Evolutionary conservation across 495 filamentous ascomycete genomes (phyloP).

Genomic region (Podospora comata): DNA sequence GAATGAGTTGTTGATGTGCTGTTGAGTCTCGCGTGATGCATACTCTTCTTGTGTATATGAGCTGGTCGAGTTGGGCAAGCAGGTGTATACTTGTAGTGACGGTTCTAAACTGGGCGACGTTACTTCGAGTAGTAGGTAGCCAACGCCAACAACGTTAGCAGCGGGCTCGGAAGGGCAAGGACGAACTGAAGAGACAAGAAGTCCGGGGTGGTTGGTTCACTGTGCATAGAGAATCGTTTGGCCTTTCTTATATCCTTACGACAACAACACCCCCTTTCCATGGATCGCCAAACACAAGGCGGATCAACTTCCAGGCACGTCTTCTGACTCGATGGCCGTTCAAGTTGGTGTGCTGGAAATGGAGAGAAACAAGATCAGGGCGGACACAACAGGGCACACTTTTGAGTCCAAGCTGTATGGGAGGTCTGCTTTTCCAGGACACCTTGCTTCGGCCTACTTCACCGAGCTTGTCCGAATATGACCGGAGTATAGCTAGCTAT

Average conservation of each 20-base stretch:
- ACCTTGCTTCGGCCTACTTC: conserved; percentile 14
- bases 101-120: no score
- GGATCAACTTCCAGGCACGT: conserved; percentile 10
- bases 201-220: not conserved
- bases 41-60: not conserved
- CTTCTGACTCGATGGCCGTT: conserved; percentile 26
- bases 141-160: not conserved
- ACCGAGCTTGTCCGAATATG: conserved; percentile 25
- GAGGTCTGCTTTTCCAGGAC: not conserved
- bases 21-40: not conserved
- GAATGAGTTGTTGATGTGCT: not conserved
- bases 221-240: not conserved
- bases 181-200: not conserved
- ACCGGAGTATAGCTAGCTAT: conserved; percentile 20
- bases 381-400: not conserved
- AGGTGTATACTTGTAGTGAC: no score
- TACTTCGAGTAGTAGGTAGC: not conserved
- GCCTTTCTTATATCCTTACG: not conserved
- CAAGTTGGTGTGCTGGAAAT: conserved; percentile 28
- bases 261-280: not conserved
- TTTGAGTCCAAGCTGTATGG: not conserved
- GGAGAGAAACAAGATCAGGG: conserved; percentile 8
- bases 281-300: not conserved
- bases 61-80: not conserved
- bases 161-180: no score